Percentiles rank a stretch among this genome's conserved stretches.
These are phyloP conservation scores for Gossypium rotundifolium DNA, from an alignment of 345 rosid genomes.

Conservation along the genomic window DNA sequence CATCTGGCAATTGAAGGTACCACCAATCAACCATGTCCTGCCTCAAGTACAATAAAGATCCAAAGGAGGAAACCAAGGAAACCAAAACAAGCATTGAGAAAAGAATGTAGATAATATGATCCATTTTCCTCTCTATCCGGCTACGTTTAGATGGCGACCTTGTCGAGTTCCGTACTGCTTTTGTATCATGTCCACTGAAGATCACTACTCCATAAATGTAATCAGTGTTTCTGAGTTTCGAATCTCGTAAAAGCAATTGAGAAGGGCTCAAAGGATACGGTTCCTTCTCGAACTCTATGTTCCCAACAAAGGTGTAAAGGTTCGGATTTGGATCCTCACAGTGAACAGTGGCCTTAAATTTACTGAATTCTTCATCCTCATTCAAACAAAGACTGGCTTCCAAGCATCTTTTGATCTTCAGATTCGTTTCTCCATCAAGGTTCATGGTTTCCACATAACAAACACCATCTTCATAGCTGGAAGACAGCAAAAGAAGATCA, in stretches of 20 bases:
- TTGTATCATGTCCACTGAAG: conserved; percentile 66
- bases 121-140: conserved; percentile 64
- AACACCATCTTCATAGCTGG: conserved; percentile 71
- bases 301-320: conserved; percentile 66
- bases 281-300: conserved; percentile 41
- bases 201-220: conserved; percentile 59
- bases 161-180: conserved; percentile 58
- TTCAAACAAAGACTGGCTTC: conserved; percentile 46
- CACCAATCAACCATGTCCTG: conserved; percentile 50
- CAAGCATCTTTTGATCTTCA: conserved; percentile 59
- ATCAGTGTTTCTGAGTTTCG: conserved; percentile 66
- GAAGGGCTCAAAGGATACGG: conserved; percentile 46
- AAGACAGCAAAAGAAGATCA: conserved; percentile 61
- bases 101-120: conserved; percentile 54
- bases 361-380: conserved; percentile 36
- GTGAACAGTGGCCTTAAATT: conserved; percentile 33
- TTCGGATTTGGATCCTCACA: conserved; percentile 80
- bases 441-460: conserved; percentile 89
- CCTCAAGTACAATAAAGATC: conserved; percentile 33
- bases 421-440: conserved; percentile 72
- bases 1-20: conserved; percentile 42
- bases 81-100: conserved; percentile 44
- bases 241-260: conserved; percentile 65
- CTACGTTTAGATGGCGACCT: conserved; percentile 71
- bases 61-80: conserved; percentile 45